phyloP scores from a whole-genome alignment of 2,329 filamentous ascomycete species.

The Capronia epimyces region DNA sequence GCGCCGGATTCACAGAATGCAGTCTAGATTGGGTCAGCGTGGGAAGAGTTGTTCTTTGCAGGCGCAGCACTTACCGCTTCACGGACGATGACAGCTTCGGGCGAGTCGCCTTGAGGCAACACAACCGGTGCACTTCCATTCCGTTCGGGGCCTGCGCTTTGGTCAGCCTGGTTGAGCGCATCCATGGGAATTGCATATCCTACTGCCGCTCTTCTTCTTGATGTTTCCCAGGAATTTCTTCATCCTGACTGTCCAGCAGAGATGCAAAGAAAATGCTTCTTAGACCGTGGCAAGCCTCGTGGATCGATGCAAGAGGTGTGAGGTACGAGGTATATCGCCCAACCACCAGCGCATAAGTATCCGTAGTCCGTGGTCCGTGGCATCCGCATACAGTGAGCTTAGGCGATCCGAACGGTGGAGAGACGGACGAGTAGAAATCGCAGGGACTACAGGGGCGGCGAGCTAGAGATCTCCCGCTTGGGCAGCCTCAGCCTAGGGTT shows the following conservation, averaged over 20 bases:
- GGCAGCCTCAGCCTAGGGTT: background rate
- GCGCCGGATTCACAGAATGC: conserved; percentile 71
- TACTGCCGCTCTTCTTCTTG: conserved; percentile 26
- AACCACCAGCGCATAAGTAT: background rate
- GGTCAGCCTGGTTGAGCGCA: conserved; percentile 9
- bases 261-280: background rate
- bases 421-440: background rate
- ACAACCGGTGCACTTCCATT: conserved; percentile 8
- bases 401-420: conserved; percentile 4
- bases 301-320: background rate
- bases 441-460: background rate
- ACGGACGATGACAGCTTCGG: conserved; percentile 37
- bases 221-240: conserved; percentile 26
- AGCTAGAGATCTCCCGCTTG: conserved; percentile 6
- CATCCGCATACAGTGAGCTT: background rate
- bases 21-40: conserved; percentile 48
- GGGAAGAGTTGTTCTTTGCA: background rate
- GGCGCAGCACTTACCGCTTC: conserved; percentile 37
- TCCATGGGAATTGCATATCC: background rate
- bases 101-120: conserved; percentile 34
- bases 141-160: conserved; percentile 18
- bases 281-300: background rate
- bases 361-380: no score
- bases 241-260: conserved; percentile 10
- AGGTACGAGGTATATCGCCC: background rate